Evolutionary conservation across 2,329 filamentous ascomycete genomes (phyloP).

Genomic region (Nectriaceae sp.): DNA sequence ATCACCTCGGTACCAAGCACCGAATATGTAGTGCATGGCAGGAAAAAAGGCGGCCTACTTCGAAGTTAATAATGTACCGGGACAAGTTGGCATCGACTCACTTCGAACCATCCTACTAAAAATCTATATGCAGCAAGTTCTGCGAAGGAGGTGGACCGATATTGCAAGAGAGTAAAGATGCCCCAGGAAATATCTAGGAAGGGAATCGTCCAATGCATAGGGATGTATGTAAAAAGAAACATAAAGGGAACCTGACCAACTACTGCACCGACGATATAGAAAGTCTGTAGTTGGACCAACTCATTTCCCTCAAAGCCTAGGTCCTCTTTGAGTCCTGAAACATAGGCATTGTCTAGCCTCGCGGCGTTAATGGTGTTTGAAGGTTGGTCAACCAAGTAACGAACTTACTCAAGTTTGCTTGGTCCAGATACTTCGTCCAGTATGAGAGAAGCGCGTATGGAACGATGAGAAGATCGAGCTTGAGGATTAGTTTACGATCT

Average conservation of each 20-base stretch:
- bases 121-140: constrained; percentile 57
- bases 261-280: constrained; percentile 48
- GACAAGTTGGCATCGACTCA: constrained; percentile 5
- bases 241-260: constrained; percentile 52
- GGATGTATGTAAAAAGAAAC: constrained; percentile 46
- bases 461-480: constrained; percentile 56
- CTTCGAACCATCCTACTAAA: constrained; percentile 54
- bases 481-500: constrained; percentile 29
- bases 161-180: constrained; percentile 57
- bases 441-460: constrained; percentile 27
- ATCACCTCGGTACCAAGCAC: constrained; percentile 49
- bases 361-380: not conserved
- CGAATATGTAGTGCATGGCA: constrained; percentile 36
- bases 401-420: constrained; percentile 24
- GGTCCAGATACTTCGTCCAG: constrained; percentile 30
- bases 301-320: constrained; percentile 53
- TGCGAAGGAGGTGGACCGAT: constrained; percentile 47
- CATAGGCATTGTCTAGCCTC: constrained; percentile 52
- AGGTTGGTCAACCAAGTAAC: not conserved
- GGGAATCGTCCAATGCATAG: constrained; percentile 54
- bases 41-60: constrained; percentile 34
- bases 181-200: constrained; percentile 56
- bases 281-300: constrained; percentile 53
- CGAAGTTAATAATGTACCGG: constrained; percentile 10
- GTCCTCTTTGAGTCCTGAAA: constrained; percentile 54